Base-by-base conservation (phyloP, 2,329 filamentous ascomycete species). In the Ophiocordyceps sinensis region DNA sequence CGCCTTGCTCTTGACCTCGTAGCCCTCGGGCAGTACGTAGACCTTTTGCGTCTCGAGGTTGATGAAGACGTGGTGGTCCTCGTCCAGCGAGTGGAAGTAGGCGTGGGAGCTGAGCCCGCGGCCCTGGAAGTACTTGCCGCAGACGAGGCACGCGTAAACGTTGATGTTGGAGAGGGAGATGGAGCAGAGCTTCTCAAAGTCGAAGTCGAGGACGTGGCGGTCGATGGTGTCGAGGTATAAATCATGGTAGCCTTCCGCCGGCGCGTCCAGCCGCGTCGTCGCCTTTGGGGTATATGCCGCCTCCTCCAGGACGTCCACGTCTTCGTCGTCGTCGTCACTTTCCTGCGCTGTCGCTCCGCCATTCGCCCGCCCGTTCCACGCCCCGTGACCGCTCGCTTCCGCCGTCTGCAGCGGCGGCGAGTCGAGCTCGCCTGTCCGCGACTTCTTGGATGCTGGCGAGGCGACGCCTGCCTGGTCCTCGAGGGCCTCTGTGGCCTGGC, bases 141-240 rank as follows among this genome's bases (percentile, higher is more conserved):
- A 98, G 1, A 96, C 85, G 11, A 98, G 75, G 55, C 91, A 98
- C 10, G 91, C 91, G 60, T 98, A 98, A 36, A 98, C 88, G 58
- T 98, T 98, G 66, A 96, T 95, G 59, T 96, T 96, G 38, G 88
- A 94, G 8, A 98, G 73, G 29, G 86, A 94, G 49, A 98, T 74
- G 21, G 89, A 96, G 65, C 91, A 98, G 12, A 95, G 77, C 69
- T 98, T 98, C 60, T 98, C 91, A 59, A 98, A 98, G 63, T 98
- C 91, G 58, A 96, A 96, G 63, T 98, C 91, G 43, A 96, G 79
- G 37, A 94, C 80, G 55, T 81, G 78, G 54, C 91, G 85, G 61
- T 94, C 79, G 63, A 98, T 93, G 12, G 91, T 96, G 67, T 98
- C 91, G 51, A 98, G 83, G 60, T 98, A 98, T 26, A 98, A 78